Evolutionary conservation across 805 yeast species (phyloP), one percentile per base, ranked within the genome.

Genomic region (Tetrapisispora phaffii): DNA sequence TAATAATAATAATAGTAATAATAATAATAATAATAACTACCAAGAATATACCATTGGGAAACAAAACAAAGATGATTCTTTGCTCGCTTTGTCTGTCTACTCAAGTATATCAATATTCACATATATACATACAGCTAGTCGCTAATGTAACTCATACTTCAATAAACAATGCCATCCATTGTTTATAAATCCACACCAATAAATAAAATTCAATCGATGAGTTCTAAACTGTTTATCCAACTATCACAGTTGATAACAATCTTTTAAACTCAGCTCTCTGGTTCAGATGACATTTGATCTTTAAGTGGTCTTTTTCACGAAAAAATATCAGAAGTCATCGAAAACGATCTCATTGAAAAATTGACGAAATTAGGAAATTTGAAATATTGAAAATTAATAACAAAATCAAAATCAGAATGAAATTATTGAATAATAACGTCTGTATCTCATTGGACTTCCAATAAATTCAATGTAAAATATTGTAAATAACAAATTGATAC

Each of bases 351-450:
- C 31, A 28, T 28, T 6, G 12, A 21, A 21, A 15, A 10, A 21
- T 34, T 36, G 23, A 22, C 26, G 24, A 20, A 36, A 36, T 36
- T 36, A 36, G 39, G 39, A 36, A 36, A 36, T 36, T 36, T 36
- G 21, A 36, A 36, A 36, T 36, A 36, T 22, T 22, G 4, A 7
- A 2, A 22, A 36, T 28, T 28, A 28, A 28, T 28, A 28, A 28
- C 31, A 28, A 28, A 28, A 28, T 28, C 31, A 28, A 28, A 12
- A 12, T 12, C 4, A 28, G 31, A 28, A n/a, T n/a, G n/a, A n/a
- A n/a, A n/a, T n/a, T n/a, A n/a, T n/a, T n/a, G n/a, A n/a, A n/a
- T n/a, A n/a, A n/a, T n/a, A n/a, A n/a, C n/a, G n/a, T n/a, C n/a
- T n/a, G n/a, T n/a, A n/a, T n/a, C n/a, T n/a, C n/a, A n/a, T n/a